Evolutionary conservation across 208 protist genomes (phyloP), one percentile per base, ranked within the genome.

Genomic region (Wallacemonas rigidus): DNA sequence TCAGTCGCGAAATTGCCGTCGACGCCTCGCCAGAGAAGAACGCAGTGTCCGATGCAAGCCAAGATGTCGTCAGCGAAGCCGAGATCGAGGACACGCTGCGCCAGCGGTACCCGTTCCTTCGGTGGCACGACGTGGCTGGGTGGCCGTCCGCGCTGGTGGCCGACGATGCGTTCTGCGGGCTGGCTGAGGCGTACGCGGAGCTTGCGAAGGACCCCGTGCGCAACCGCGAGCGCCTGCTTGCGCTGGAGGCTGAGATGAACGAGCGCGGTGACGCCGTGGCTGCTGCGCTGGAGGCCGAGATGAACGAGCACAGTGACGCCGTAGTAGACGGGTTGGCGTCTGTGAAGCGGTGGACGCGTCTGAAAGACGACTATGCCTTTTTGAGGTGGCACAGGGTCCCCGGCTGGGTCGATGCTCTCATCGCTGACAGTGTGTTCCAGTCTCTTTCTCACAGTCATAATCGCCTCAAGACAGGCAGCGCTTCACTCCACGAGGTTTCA

Each of bases 91-190:
- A 65, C 14, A 48, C 15, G 17, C 61, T 69, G 36, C 60, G 44
- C 41, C 36, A 50, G 55, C 69, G 60, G 50, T 80, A 77, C 67
- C 70, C 75, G 71, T 73, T 76, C 69, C 72, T 81, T 53, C 58
- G 54, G 14, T 64, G 70, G 67, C 65, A 75, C 55, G 75, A 85
- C 61, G 71, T 71, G 69, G 51, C 48, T 36, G 75, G 69, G 36
- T 75, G 71, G 75, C 51, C 48, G 57, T 54, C 56, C 51, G 67
- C 60, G 70, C 40, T 72, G 8, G 65, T 67, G 38, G 65, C 63
- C 8, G 77, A 82, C 62, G 51, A 43, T 17, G 63, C 15, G 57
- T 79, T 82, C 54, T 35, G 53, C 26, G 38, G 38, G 39, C 17
- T 79, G 9, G 51, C 48, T 12, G 67, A 35, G 43, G 40, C 17